Conservation (phyloP, 192 early-diverging fungal genomes). For the Phlyctochytrium arcticum region DNA sequence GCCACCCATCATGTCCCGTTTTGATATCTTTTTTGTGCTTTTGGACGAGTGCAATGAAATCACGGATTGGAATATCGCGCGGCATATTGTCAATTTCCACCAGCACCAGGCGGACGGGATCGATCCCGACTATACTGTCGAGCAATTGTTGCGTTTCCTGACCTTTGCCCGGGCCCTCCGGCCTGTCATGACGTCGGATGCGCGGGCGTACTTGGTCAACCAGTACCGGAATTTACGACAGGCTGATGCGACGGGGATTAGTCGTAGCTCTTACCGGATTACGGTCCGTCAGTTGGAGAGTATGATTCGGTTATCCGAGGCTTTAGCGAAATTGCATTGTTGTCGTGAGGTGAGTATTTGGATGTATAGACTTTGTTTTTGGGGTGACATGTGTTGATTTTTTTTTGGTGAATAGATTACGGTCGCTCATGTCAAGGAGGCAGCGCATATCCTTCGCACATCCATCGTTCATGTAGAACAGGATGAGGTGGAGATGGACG, state of each 20-base stretch:
- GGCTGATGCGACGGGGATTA: constrained; percentile 70
- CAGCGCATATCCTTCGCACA: constrained; percentile 74
- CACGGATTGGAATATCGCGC: constrained; percentile 83
- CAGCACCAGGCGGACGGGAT: constrained; percentile 54
- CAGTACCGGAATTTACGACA: constrained; percentile 86
- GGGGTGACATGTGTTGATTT: neutral
- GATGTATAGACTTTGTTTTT: neutral
- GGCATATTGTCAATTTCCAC: constrained; percentile 89
- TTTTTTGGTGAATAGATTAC: constrained; percentile 41
- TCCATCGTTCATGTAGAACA: constrained; percentile 72
- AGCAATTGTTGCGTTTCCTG: constrained; percentile 78
- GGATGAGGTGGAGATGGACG: constrained; percentile 46
- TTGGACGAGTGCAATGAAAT: constrained; percentile 90
- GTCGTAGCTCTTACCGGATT: constrained; percentile 75
- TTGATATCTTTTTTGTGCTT: constrained; percentile 97
- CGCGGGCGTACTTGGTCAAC: constrained; percentile 69
- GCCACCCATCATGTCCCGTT: constrained; percentile 97
- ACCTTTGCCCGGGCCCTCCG: constrained; percentile 85
- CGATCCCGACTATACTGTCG: constrained; percentile 66
- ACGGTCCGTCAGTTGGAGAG: constrained; percentile 96
- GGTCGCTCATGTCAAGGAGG: constrained; percentile 75
- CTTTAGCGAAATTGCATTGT: constrained; percentile 84
- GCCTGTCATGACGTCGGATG: constrained; percentile 73
- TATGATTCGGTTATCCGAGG: constrained; percentile 94
- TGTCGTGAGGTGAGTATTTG: constrained; percentile 19